Conservation (phyloP, 2,329 filamentous ascomycete species). For the Xylaria sp. region DNA sequence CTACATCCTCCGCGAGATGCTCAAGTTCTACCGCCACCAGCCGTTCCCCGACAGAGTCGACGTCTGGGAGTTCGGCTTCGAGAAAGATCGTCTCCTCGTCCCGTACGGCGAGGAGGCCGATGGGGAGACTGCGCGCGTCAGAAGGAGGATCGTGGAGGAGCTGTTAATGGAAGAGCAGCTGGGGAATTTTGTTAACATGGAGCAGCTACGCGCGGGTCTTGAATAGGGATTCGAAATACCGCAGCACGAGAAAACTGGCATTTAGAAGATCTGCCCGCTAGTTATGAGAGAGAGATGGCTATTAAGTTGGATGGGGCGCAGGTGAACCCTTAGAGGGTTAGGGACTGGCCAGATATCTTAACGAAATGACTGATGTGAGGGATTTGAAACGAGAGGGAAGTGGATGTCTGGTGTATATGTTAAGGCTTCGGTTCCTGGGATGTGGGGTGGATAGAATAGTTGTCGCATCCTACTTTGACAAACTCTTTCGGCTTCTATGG, state of each 20-base stretch:
- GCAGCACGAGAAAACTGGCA: too few species aligned
- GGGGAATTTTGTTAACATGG: too few species aligned
- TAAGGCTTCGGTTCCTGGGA: background rate
- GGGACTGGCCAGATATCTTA: background rate
- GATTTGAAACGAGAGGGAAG: background rate
- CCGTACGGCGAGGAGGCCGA: background rate
- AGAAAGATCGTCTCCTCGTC: background rate
- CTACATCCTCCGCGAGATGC: constrained; percentile 15
- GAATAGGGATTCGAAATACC: too few species aligned
- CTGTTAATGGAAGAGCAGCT: too few species aligned
- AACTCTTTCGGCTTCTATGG: background rate
- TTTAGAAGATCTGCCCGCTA: too few species aligned
- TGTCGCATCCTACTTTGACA: too few species aligned
- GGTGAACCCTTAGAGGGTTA: too few species aligned
- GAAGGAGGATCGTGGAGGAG: background rate
- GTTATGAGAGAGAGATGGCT: background rate
- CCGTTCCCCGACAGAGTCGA: constrained; percentile 20
- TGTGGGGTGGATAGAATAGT: background rate
- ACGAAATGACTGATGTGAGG: background rate
- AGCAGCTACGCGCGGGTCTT: background rate
- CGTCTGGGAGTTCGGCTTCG: background rate
- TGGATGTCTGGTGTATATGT: background rate
- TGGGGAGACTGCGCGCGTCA: background rate
- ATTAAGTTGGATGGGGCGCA: background rate
- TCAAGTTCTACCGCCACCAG: constrained; percentile 12